A percentile compares a stretch with the other conserved stretches of the same genome.
These are phyloP conservation scores for Yamadazyma atmosphaerica DNA, from an alignment of 1,139 yeast genomes.

Conservation along the genomic window DNA sequence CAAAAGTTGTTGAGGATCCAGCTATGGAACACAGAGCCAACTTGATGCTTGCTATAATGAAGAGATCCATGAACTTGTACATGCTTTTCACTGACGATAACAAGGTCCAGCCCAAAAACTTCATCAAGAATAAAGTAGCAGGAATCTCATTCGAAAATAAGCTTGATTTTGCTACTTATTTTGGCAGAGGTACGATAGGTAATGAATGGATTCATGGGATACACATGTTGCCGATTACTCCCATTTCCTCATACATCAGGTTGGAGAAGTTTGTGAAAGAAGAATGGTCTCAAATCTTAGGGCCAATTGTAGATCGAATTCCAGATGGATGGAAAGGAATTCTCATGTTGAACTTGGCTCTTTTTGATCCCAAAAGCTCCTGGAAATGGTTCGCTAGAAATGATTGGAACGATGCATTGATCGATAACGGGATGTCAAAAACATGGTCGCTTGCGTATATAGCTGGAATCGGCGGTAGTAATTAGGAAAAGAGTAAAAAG, in stretches of 20 bases:
- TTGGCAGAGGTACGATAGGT: conserved; percentile 43
- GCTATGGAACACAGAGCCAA: conserved; percentile 41
- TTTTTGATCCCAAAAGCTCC: conserved; percentile 35
- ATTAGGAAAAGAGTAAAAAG: not conserved
- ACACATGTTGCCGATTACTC: conserved; percentile 49
- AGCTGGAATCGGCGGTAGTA: conserved; percentile 36
- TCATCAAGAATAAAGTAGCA: conserved; percentile 43
- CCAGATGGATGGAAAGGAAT: conserved; percentile 51
- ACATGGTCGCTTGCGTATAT: conserved; percentile 47
- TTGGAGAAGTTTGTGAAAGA: conserved; percentile 36
- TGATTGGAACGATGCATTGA: conserved; percentile 39
- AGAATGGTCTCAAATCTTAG: conserved; percentile 44
- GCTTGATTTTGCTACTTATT: conserved; percentile 45
- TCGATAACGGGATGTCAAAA: conserved; percentile 47
- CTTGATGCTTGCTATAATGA: conserved; percentile 44
- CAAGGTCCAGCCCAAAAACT: conserved; percentile 35
- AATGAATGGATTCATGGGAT: conserved; percentile 52
- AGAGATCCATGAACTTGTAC: conserved; percentile 43
- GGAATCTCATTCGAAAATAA: conserved; percentile 50
- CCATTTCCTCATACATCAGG: conserved; percentile 42
- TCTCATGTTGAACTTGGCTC: conserved; percentile 39
- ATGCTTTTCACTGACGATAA: conserved; percentile 44
- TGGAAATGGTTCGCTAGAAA: conserved; percentile 41
- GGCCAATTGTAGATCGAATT: conserved; percentile 30
- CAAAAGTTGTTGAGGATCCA: conserved; percentile 30